phyloP scores from a whole-genome alignment of 2,329 filamentous ascomycete genomes.

The Stachybotrys chlorohalonatus region DNA sequence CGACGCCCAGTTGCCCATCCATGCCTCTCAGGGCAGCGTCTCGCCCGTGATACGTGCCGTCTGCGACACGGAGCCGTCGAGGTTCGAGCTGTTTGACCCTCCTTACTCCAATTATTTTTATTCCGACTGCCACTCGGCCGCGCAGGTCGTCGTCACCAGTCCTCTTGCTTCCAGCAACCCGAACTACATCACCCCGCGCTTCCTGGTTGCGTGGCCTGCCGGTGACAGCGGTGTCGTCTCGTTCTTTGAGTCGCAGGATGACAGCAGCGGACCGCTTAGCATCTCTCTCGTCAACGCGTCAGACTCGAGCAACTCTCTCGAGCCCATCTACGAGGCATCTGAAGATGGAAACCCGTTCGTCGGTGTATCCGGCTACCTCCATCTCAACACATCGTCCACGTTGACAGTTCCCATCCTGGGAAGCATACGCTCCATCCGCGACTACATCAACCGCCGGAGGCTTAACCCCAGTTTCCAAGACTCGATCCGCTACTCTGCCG shows the following conservation, averaged over 20 bases:
- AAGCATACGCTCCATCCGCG: constrained; percentile 53
- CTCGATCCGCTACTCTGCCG: constrained; percentile 32
- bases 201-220: constrained; percentile 55
- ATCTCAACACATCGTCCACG: constrained; percentile 48
- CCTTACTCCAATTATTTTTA: constrained; percentile 59
- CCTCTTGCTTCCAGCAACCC: constrained; percentile 44
- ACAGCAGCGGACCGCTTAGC: constrained; percentile 40
- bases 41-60: not conserved
- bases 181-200: constrained; percentile 44
- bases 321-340: constrained; percentile 29
- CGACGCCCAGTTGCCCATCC: too few species aligned
- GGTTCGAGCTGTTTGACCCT: constrained; percentile 25
- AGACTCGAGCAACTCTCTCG: constrained; percentile 33
- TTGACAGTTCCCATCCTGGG: constrained; percentile 50
- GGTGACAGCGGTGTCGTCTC: constrained; percentile 52
- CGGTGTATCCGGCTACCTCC: constrained; percentile 42
- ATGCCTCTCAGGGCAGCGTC: not conserved
- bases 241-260: constrained; percentile 46
- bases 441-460: constrained; percentile 49
- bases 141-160: constrained; percentile 52
- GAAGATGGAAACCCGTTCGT: constrained; percentile 29
- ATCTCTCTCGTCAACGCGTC: constrained; percentile 44
- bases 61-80: not conserved
- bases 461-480: constrained; percentile 45
- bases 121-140: constrained; percentile 51